Evolutionary conservation across 257 asterid genomes (phyloP).

Genomic region (Fraxinus pennsylvanica): DNA sequence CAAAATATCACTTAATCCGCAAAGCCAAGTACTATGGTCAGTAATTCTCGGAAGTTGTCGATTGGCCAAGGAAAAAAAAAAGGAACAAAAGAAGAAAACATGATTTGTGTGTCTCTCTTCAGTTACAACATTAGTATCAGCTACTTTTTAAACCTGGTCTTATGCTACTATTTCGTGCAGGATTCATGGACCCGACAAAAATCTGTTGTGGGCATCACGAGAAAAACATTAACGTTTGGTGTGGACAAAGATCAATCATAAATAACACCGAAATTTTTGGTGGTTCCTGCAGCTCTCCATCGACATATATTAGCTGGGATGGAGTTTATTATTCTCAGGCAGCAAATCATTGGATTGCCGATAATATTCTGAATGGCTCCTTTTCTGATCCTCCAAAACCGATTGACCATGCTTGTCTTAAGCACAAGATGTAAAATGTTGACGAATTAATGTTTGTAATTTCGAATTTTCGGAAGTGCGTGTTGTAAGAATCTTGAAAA

Average conservation of each 20-base stretch:
- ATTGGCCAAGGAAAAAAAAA: not conserved
- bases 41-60: not conserved
- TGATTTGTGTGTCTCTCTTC: not conserved
- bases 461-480: not conserved
- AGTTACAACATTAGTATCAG: not conserved
- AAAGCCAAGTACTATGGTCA: constrained; percentile 41
- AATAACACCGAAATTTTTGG: constrained; percentile 41
- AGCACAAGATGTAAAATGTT: constrained; percentile 15
- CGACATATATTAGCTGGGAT: constrained; percentile 46
- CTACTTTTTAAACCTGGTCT: not conserved
- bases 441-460: not conserved
- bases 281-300: constrained; percentile 41
- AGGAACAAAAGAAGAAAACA: not conserved
- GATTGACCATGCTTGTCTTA: constrained; percentile 39
- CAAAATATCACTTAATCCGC: constrained; percentile 44
- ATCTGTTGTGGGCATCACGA: constrained; percentile 51
- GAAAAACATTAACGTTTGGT: constrained; percentile 33
- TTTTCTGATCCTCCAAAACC: constrained; percentile 44
- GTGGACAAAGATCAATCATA: constrained; percentile 37
- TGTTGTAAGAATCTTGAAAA: not conserved
- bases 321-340: constrained; percentile 47
- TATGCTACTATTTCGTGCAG: constrained; percentile 25
- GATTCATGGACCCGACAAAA: constrained; percentile 40
- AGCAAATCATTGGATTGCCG: constrained; percentile 51
- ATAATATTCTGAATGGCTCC: constrained; percentile 40